A percentile compares a stretch with the other conserved stretches of the same genome.
Conservation (phyloP, 371 early-diverging fungal genomes). For the Entomophthora muscae region DNA sequence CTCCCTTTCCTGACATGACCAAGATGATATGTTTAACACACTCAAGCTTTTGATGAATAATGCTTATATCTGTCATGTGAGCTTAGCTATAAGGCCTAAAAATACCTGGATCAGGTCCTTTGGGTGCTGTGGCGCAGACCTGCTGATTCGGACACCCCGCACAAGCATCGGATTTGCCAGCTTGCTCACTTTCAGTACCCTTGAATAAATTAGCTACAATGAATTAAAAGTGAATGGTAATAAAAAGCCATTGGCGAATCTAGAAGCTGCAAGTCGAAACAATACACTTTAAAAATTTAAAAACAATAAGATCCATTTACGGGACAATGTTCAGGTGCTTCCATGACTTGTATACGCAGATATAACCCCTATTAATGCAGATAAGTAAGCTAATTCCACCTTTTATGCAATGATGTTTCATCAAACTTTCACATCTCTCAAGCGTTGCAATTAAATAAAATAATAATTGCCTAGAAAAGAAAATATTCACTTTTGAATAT, state of each 20-base stretch:
- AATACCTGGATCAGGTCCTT: slow-evolving; percentile 85
- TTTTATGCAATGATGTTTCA: no score
- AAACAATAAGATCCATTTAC: neutral
- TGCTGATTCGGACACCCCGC: slow-evolving; percentile 95
- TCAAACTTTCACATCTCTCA: no score
- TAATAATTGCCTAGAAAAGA: no score
- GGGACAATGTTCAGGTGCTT: neutral
- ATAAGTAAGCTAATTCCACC: no score
- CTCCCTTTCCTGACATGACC: slow-evolving; percentile 99
- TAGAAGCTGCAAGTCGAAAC: no score
- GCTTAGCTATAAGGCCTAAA: neutral
- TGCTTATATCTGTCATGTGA: slow-evolving; percentile 31
- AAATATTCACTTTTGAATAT: no score
- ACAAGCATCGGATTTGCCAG: slow-evolving; percentile 86
- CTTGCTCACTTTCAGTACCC: slow-evolving; percentile 74
- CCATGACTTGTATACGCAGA: no score
- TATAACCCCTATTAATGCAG: no score
- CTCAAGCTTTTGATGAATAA: slow-evolving; percentile 47
- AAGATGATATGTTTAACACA: slow-evolving; percentile 64
- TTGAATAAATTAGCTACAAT: no score
- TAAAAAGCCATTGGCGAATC: no score
- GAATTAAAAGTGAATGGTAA: neutral
- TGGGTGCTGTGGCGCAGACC: slow-evolving; percentile 74
- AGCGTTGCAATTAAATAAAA: no score
- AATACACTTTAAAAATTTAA: neutral